Evolutionary conservation across 1,139 yeast genomes (phyloP).

Genomic region (Candida labiduridarum): DNA sequence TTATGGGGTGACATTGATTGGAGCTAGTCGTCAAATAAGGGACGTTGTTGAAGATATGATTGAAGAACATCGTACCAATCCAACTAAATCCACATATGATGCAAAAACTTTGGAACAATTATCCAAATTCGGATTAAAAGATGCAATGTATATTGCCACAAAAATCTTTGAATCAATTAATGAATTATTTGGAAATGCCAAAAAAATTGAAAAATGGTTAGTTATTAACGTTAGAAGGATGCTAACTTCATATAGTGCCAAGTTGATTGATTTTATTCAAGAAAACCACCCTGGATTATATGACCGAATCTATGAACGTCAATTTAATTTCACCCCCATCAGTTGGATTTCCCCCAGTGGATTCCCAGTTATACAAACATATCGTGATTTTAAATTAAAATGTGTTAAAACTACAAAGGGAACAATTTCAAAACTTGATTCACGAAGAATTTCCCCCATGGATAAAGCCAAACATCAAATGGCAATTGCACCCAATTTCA

Average conservation of each 20-base stretch:
- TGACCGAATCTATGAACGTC: constrained; percentile 5
- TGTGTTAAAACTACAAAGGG: constrained; percentile 6
- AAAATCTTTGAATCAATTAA: constrained; percentile 35
- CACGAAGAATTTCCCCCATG: constrained; percentile 22
- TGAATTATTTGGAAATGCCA: constrained; percentile 39
- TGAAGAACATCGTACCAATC: constrained; percentile 18
- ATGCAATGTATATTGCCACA: constrained; percentile 29
- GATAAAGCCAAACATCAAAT: constrained; percentile 35
- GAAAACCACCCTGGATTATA: neutral
- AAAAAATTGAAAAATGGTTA: constrained; percentile 42
- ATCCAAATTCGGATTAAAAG: neutral
- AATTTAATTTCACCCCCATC: constrained; percentile 30
- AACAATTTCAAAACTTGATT: neutral
- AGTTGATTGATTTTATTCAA: constrained; percentile 18
- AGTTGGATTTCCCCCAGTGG: constrained; percentile 49
- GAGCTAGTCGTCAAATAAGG: constrained; percentile 38
- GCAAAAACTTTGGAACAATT: constrained; percentile 4
- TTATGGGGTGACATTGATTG: constrained; percentile 46
- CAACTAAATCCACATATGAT: constrained; percentile 7
- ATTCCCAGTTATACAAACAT: constrained; percentile 45
- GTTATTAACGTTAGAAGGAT: constrained; percentile 31
- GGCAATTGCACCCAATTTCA: constrained; percentile 49
- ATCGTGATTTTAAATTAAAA: constrained; percentile 24
- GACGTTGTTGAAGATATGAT: constrained; percentile 26
- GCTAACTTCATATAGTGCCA: constrained; percentile 28